A percentile compares a stretch with the other conserved stretches of the same genome.
These are phyloP conservation scores for Aspergillus campestris DNA, from an alignment of 495 filamentous ascomycete genomes.

Conservation along the genomic window DNA sequence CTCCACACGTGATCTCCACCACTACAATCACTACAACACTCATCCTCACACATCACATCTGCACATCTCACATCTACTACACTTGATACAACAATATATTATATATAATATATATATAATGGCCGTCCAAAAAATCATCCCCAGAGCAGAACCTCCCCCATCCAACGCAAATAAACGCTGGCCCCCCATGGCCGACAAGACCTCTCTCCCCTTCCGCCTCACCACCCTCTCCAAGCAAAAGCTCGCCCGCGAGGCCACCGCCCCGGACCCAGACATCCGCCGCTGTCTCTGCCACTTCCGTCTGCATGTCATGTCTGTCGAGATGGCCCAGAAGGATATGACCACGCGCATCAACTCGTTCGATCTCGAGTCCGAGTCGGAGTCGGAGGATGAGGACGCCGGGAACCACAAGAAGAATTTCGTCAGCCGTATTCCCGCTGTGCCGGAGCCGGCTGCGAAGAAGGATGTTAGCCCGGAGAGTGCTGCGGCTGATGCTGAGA, in stretches of 20 bases:
- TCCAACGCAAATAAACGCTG: slow-evolving; percentile 32
- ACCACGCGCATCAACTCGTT: slow-evolving; percentile 36
- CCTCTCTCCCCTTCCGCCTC: slow-evolving; percentile 35
- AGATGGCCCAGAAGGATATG: slow-evolving; percentile 36
- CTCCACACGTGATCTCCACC: no score
- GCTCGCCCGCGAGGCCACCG: slow-evolving; percentile 32
- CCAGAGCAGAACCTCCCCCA: slow-evolving; percentile 6
- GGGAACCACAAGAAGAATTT: slow-evolving; percentile 4
- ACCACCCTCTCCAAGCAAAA: slow-evolving; percentile 36
- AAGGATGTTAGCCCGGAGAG: background rate
- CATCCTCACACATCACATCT: no score
- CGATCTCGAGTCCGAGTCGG: slow-evolving; percentile 32
- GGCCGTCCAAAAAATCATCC: slow-evolving; percentile 11
- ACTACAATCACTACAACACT: no score
- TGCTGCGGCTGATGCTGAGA: background rate
- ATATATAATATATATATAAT: slow-evolving; percentile 4
- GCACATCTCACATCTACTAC: no score
- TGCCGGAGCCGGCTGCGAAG: background rate
- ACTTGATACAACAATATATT: background rate
- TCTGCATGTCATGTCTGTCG: slow-evolving; percentile 29
- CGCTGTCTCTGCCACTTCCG: slow-evolving; percentile 37
- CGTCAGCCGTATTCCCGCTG: background rate
- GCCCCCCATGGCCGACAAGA: slow-evolving; percentile 36
- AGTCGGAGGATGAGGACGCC: slow-evolving; percentile 26
- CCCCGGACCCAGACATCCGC: slow-evolving; percentile 33